These are phyloP conservation scores for Leccinum arenicola DNA, from an alignment of 768 basidiomycete genomes.

Conservation along the genomic window DNA sequence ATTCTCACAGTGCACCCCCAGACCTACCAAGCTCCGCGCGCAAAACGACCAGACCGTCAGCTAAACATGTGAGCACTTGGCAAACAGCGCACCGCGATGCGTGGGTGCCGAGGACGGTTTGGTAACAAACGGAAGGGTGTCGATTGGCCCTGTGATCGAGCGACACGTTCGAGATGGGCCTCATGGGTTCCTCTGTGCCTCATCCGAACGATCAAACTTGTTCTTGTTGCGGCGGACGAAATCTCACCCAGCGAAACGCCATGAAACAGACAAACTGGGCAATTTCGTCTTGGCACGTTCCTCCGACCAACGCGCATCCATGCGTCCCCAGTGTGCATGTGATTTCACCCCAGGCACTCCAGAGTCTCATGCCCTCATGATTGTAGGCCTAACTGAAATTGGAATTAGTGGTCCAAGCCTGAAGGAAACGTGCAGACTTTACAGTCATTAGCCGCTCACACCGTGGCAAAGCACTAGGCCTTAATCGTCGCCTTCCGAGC, in stretches of 20 bases:
- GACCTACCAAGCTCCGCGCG: background rate
- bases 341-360: slow-evolving; percentile 7
- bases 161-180: slow-evolving; percentile 3
- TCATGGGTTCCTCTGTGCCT: background rate
- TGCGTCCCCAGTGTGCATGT: background rate
- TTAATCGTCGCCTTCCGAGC: background rate
- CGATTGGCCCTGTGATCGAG: slow-evolving; percentile 1
- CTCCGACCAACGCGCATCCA: background rate
- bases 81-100: background rate
- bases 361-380: background rate
- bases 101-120: slow-evolving; percentile 12
- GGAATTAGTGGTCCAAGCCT: background rate
- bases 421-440: background rate
- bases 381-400: background rate
- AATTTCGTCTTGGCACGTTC: background rate
- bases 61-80: slow-evolving; percentile 10
- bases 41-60: slow-evolving; percentile 6
- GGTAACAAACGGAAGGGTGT: background rate
- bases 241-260: background rate
- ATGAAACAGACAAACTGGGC: background rate
- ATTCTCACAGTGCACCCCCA: slow-evolving; percentile 23
- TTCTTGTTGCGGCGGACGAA: background rate
- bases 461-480: background rate
- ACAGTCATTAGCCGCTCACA: background rate
- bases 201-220: background rate